Percentiles rank a stretch among this genome's conserved stretches.
These are phyloP conservation scores for Ceratocystiopsis minuta DNA, from an alignment of 2,329 filamentous ascomycete genomes.

Conservation along the genomic window DNA sequence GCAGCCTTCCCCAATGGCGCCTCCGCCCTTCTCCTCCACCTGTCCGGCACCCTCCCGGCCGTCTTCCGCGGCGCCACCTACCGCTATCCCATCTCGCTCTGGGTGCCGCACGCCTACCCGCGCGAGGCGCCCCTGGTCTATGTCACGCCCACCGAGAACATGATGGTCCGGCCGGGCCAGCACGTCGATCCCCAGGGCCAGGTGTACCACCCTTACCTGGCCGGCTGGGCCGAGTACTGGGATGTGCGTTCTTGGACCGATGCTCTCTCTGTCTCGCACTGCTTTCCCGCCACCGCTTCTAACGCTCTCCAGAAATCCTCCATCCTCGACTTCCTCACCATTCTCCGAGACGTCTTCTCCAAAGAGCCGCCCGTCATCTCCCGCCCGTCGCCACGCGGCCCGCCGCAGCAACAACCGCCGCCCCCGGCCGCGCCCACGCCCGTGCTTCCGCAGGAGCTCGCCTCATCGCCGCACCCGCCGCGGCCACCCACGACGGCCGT, in stretches of 20 bases:
- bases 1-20: slow-evolving; percentile 79
- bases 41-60: slow-evolving; percentile 81
- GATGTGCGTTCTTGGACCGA: slow-evolving; percentile 44
- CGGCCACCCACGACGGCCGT: too few relatives aligned
- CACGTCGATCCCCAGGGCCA: slow-evolving; percentile 87
- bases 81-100: slow-evolving; percentile 79
- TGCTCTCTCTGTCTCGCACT: background rate
- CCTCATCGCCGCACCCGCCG: slow-evolving; percentile 7
- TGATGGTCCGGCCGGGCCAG: slow-evolving; percentile 81
- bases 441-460: slow-evolving; percentile 49
- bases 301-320: slow-evolving; percentile 54
- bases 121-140: slow-evolving; percentile 72
- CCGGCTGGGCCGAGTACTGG: slow-evolving; percentile 76
- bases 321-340: slow-evolving; percentile 62
- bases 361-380: slow-evolving; percentile 87
- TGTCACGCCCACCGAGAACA: slow-evolving; percentile 71
- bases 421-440: slow-evolving; percentile 31
- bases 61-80: slow-evolving; percentile 77
- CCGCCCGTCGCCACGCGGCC: slow-evolving; percentile 32
- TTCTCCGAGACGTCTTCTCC: slow-evolving; percentile 73
- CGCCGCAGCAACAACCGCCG: slow-evolving; percentile 14
- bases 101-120: slow-evolving; percentile 85
- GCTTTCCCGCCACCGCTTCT: background rate
- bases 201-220: slow-evolving; percentile 89
- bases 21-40: slow-evolving; percentile 69